Base-by-base conservation (phyloP, 1,284 basidiomycete species). In the Sporisorium reilianum region DNA sequence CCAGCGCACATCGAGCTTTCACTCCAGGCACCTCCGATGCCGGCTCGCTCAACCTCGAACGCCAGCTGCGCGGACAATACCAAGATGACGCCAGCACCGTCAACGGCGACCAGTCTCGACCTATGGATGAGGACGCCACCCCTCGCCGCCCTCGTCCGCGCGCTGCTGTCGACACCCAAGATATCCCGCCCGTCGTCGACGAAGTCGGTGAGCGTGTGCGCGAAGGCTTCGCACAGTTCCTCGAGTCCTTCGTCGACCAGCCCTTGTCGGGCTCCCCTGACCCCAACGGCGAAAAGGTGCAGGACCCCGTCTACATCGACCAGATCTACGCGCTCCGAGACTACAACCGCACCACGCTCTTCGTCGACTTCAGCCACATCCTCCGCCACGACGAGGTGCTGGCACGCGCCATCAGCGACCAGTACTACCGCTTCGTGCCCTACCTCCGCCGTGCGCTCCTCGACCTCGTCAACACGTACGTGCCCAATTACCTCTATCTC, bases 251-350 rank as follows among this genome's bases (percentile, higher is more conserved):
- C 80, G 94, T 93, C 4, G 91, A 93, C 80, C 90, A 91, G 22
- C 62, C 77, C 30, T 46, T 68, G 67, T 63, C 63, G 1, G 89
- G 88, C 22, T 89, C 89, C 40, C 87, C 87, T 1, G 86, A 87
- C 0, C 85, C 86, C 53, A 71, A 84, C 51, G 78, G 82, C 16
- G 78, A 84, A 41, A 69, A 70, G 92, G 80, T 70, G 23, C 71
- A 74, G 36, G 63, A 77, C 30, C 88, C 90, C 53, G 88, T 92
- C 72, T 97, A 98, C 85, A 88, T 98, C 75, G 91, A 93, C 64
- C 95, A 97, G 86, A 92, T 99, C 80, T 91, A 92, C 82, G 91
- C 90, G 36, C 93, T 99, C 92, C 91, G 92, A 68, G 92, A 96
- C 84, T 94, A 93, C 84, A 91, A 95, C 83, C 88, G 96, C 55